Percentiles rank a stretch among this genome's conserved stretches.
Evolutionary conservation across 2,329 filamentous ascomycete species (phyloP).

Genomic region (Ophiostoma perfectum): DNA sequence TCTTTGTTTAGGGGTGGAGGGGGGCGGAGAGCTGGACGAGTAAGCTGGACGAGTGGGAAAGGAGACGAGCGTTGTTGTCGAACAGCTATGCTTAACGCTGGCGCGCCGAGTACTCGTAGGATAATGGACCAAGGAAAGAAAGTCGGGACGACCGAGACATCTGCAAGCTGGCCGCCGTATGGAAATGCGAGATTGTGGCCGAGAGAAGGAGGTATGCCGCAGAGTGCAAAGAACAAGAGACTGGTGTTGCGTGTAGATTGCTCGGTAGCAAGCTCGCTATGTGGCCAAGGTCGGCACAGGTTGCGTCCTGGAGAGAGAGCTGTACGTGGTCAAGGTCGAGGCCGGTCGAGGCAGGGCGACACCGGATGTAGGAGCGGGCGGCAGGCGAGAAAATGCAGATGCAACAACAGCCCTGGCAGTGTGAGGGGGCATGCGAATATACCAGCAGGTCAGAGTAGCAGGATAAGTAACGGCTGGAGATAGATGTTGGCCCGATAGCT

Average conservation of each 20-base stretch:
- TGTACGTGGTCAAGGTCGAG: not conserved
- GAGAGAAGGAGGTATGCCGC: not conserved
- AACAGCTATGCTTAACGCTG: slow-evolving; percentile 15
- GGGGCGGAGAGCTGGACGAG: not conserved
- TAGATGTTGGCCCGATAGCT: not conserved
- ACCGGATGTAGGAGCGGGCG: not conserved
- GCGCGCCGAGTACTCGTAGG: slow-evolving; percentile 13
- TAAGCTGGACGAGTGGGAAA: not conserved
- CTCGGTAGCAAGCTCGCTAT: too few relatives aligned
- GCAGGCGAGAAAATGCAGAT: not conserved
- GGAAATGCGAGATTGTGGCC: not conserved
- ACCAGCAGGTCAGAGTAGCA: not conserved
- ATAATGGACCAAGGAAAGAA: slow-evolving; percentile 14
- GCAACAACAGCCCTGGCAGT: not conserved
- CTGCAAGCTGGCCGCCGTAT: slow-evolving; percentile 17
- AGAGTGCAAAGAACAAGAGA: too few relatives aligned
- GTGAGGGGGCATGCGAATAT: not conserved
- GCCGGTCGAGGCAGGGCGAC: not conserved
- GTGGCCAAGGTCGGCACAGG: too few relatives aligned
- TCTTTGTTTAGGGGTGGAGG: not conserved
- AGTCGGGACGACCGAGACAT: slow-evolving; percentile 25
- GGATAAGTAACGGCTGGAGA: not conserved
- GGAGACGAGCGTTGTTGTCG: not conserved
- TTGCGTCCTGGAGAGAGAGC: too few relatives aligned
- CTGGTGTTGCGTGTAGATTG: too few relatives aligned